A percentile compares a stretch with the other conserved stretches of the same genome.
Conservation (phyloP, 305 asterid species). For the Solanum hybrid region DNA sequence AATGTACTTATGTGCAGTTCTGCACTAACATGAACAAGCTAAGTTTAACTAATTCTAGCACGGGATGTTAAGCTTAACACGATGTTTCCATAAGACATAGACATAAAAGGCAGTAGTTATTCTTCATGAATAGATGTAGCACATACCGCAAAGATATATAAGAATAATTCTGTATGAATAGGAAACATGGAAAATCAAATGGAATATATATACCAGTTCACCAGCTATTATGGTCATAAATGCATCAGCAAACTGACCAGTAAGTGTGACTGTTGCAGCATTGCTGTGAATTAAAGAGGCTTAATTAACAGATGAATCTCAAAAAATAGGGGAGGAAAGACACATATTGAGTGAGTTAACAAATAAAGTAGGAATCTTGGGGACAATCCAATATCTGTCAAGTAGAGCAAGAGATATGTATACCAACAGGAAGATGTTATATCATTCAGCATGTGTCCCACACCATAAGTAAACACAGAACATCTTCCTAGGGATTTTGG, state of each 20-base stretch:
- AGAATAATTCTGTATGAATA: not conserved
- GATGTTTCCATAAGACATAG: not conserved
- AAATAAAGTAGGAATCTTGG: slow-evolving; percentile 43
- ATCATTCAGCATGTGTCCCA: slow-evolving; percentile 89
- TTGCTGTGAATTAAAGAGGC: slow-evolving; percentile 30
- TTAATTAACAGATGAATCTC: not conserved
- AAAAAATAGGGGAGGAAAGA: not conserved
- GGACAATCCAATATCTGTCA: slow-evolving; percentile 72
- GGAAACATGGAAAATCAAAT: not conserved
- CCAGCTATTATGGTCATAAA: slow-evolving; percentile 65
- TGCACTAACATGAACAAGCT: not conserved
- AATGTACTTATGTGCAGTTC: not conserved
- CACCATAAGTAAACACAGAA: slow-evolving; percentile 56
- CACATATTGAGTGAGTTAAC: too few species aligned
- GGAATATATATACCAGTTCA: slow-evolving; percentile 41
- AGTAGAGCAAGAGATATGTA: slow-evolving; percentile 82
- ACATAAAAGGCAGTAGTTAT: not conserved
- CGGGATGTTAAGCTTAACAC: not conserved
- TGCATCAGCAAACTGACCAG: slow-evolving; percentile 90
- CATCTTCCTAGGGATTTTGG: slow-evolving; percentile 40
- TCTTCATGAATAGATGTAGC: not conserved
- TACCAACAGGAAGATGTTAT: slow-evolving; percentile 93
- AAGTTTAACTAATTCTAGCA: not conserved
- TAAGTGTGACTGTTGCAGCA: slow-evolving; percentile 76
- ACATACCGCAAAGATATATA: not conserved